Conservation (phyloP, 495 filamentous ascomycete species). For the Aspergillus taichungensis region DNA sequence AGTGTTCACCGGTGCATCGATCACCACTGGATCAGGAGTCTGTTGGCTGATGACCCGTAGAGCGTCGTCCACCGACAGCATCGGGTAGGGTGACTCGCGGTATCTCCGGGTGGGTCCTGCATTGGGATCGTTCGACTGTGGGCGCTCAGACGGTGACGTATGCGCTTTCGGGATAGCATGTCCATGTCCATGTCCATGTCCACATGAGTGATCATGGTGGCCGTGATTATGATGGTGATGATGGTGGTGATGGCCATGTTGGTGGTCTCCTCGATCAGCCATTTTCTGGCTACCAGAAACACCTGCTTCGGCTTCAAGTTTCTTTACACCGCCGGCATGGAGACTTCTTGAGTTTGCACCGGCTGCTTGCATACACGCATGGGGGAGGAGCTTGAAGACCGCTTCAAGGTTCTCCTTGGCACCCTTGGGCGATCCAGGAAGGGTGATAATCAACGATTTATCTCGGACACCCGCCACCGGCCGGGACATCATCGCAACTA, state of each 20-base stretch:
- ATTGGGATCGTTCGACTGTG: conserved; percentile 70
- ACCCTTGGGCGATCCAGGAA: conserved; percentile 95
- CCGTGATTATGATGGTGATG: conserved; percentile 42
- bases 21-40: conserved; percentile 49
- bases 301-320: conserved; percentile 78
- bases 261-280: conserved; percentile 14
- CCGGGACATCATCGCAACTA: conserved; percentile 95
- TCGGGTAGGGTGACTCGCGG: conserved; percentile 83
- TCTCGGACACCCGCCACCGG: conserved; percentile 86
- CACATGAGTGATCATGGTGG: conserved; percentile 45
- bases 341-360: conserved; percentile 72
- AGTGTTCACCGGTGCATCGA: conserved; percentile 50
- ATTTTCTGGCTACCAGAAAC: conserved; percentile 25
- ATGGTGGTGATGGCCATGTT: conserved; percentile 43
- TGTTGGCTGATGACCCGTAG: conserved; percentile 60
- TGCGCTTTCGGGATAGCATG: conserved; percentile 64
- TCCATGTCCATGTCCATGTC: conserved; percentile 51
- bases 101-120: conserved; percentile 70
- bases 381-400: conserved; percentile 80
- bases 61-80: conserved; percentile 79
- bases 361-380: conserved; percentile 85
- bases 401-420: conserved; percentile 91
- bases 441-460: conserved; percentile 75
- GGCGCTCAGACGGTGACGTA: conserved; percentile 51
- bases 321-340: conserved; percentile 72